Conservation (phyloP, 2,329 filamentous ascomycete species). For the Talaromyces sp. region DNA sequence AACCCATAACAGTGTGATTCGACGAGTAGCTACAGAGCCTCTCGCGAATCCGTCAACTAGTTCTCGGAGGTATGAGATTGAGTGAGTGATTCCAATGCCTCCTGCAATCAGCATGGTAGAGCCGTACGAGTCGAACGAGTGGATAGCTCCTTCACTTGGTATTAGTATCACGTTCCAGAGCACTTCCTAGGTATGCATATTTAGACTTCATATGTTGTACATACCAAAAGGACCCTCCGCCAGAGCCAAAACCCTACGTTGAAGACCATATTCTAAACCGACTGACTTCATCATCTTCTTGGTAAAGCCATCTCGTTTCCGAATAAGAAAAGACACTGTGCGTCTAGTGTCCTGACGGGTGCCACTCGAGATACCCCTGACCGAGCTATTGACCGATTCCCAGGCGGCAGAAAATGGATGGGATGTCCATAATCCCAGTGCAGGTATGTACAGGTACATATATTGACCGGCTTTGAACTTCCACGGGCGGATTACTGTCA, state of each 20-base stretch:
- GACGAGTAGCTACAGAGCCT: conserved; percentile 67
- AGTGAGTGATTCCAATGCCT: conserved; percentile 85
- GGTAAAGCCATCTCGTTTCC: conserved; percentile 76
- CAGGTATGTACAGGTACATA: conserved; percentile 62
- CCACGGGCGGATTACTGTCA: conserved; percentile 59
- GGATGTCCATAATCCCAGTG: conserved; percentile 60
- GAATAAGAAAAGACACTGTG: conserved; percentile 70
- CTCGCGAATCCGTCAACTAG: conserved; percentile 61
- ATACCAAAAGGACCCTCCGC: conserved; percentile 76
- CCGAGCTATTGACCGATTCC: conserved; percentile 23
- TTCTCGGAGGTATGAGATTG: conserved; percentile 74
- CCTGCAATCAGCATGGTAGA: conserved; percentile 84
- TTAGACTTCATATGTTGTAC: too few relatives aligned
- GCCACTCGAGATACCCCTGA: conserved; percentile 31
- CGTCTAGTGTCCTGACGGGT: conserved; percentile 42
- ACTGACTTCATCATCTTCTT: conserved; percentile 65
- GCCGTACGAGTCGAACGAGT: conserved; percentile 82
- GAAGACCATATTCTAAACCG: conserved; percentile 45
- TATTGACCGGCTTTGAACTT: conserved; percentile 62
- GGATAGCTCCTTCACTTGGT: conserved; percentile 47
- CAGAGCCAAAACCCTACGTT: conserved; percentile 60
- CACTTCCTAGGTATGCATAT: not conserved
- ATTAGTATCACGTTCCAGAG: not conserved
- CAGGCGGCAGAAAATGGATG: conserved; percentile 71
- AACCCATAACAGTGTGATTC: conserved; percentile 72